Evolutionary conservation across 2,329 filamentous ascomycete genomes (phyloP).

Genomic region (Cladosporium sp.): DNA sequence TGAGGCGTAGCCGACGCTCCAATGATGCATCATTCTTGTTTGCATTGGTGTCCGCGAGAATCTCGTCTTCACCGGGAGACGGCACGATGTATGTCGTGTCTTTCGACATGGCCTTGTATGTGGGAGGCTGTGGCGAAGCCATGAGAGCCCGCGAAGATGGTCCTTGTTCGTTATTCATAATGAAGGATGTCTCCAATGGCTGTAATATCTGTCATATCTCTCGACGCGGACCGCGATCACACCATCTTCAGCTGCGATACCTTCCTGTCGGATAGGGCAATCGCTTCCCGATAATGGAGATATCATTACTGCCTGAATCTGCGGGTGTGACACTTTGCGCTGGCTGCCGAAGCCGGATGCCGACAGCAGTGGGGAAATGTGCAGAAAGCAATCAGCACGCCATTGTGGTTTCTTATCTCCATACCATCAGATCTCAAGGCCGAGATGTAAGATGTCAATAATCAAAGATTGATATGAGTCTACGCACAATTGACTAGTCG

Average conservation of each 20-base stretch:
- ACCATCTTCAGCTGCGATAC: background rate
- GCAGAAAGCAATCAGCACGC: background rate
- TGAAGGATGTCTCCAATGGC: background rate
- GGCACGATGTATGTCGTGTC: background rate
- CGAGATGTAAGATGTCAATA: no score
- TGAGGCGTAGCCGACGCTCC: slow-evolving; percentile 52
- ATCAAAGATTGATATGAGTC: no score
- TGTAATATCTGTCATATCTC: slow-evolving; percentile 12
- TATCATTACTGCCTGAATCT: background rate
- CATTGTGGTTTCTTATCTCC: no score
- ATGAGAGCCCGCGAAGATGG: slow-evolving; percentile 1
- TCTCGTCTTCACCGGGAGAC: background rate
- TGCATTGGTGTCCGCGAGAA: background rate
- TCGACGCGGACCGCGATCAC: background rate
- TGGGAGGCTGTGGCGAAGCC: slow-evolving; percentile 6
- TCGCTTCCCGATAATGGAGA: background rate
- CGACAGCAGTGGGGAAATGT: background rate
- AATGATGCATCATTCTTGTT: slow-evolving; percentile 18
- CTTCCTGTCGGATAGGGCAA: background rate
- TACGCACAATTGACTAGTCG: no score
- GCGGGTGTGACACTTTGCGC: background rate
- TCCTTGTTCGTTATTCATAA: background rate
- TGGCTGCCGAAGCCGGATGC: background rate
- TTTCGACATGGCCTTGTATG: slow-evolving; percentile 3
- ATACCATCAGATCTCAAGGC: no score